Evolutionary conservation across 768 basidiomycete genomes (phyloP), one percentile per base, ranked within the genome.

Genomic region (Leccinum fibrillosum): DNA sequence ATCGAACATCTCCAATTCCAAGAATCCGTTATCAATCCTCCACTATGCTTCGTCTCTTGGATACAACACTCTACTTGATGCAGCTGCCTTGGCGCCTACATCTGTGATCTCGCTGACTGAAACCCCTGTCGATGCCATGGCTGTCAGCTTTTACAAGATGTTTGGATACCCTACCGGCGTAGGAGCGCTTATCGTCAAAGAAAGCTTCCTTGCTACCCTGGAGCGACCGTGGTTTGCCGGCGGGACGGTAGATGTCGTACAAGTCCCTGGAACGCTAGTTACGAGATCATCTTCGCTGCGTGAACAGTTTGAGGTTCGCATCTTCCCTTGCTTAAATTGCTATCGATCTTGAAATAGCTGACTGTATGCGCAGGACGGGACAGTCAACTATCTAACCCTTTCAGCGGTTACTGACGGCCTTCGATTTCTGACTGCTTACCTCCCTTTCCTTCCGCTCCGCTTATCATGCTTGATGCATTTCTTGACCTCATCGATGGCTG

Each of bases 91-190:
- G 39, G 90, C 85, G 2, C 85, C 91, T 10, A 86, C 89, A 1
- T 84, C 89, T 8, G 66, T 76, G 17, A 80, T 93, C 55, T 88
- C 88, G 12, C 76, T 94, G 13, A 71, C 80, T 1, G 81, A 86
- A 53, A 79, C 78, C 30, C 82, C 86, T 4, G 86, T 91, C 11
- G 92, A 94, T 70, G 91, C 90, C 1, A 85, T 92, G 81, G 90
- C 86, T 0, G 67, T 94, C 54, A 90, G 88, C 47, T 92, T 93
- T 65, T 94, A 94, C 74, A 94, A 94, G 64, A 92, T 93, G 88
- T 90, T 92, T 62, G 91, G 91, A 34, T 93, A 86, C 64, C 91
- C 91, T 11, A 92, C 90, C 0, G 91, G 91, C 8, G 83, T 92
- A 45, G 91, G 92, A 35, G 90, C 90, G 12, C 77, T 94, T 5